phyloP scores from a whole-genome alignment of 495 filamentous ascomycete species.

The Annulohypoxylon moriforme region DNA sequence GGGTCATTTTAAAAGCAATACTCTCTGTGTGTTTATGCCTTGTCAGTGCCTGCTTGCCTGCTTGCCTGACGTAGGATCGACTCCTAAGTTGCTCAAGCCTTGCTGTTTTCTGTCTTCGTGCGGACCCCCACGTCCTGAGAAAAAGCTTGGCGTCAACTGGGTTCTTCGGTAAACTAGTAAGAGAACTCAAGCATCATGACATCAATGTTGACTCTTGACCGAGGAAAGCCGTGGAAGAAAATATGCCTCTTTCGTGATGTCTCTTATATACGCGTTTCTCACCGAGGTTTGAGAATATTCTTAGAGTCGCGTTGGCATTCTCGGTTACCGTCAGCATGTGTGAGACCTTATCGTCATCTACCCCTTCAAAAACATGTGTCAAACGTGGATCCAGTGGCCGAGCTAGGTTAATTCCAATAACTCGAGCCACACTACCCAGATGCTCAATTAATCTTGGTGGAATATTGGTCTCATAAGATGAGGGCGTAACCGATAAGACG shows the following conservation, averaged over 20 bases:
- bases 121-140: constrained; percentile 36
- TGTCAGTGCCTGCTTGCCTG: neutral
- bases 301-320: constrained; percentile 2
- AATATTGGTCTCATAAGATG: constrained; percentile 29
- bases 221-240: constrained; percentile 22
- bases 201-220: constrained; percentile 41
- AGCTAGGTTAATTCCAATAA: constrained; percentile 11
- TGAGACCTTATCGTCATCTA: constrained; percentile 25
- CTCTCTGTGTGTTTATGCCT: constrained; percentile 17
- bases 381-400: constrained; percentile 16
- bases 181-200: constrained; percentile 38
- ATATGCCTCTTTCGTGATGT: constrained; percentile 8
- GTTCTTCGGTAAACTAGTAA: constrained; percentile 37
- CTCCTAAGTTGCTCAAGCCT: constrained; percentile 8
- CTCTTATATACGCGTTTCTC: neutral
- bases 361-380: constrained; percentile 16
- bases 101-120: constrained; percentile 8
- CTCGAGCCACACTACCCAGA: constrained; percentile 12
- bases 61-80: constrained; percentile 18
- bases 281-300: constrained; percentile 15
- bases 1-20: neutral
- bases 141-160: constrained; percentile 34
- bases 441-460: constrained; percentile 3
- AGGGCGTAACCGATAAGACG: constrained; percentile 31
- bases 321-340: constrained; percentile 36